Percentiles rank a stretch among this genome's conserved stretches.
These are phyloP conservation scores for Clitoria ternatea DNA, from an alignment of 306 rosid species.

Conservation along the genomic window DNA sequence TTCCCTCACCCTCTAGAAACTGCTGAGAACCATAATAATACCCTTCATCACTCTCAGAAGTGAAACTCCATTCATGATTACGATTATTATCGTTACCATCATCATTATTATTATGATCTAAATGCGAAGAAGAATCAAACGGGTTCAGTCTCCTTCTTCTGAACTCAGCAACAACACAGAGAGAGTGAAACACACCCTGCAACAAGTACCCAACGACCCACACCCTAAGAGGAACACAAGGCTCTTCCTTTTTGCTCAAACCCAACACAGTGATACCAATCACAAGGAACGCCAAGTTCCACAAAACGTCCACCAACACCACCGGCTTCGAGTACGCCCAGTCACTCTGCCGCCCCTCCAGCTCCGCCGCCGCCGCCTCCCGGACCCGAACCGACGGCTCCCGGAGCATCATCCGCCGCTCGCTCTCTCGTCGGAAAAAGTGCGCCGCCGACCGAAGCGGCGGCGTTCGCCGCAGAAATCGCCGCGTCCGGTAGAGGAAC, in stretches of 20 bases:
- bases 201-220: constrained; percentile 72
- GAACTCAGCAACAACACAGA: constrained; percentile 51
- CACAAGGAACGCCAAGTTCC: constrained; percentile 60
- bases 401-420: constrained; percentile 70
- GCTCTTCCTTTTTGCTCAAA: constrained; percentile 53
- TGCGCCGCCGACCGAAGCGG: constrained; percentile 50
- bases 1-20: constrained; percentile 29
- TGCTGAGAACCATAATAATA: constrained; percentile 37
- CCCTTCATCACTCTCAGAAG: constrained; percentile 51
- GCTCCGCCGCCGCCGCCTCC: constrained; percentile 79
- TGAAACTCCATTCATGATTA: constrained; percentile 46
- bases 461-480: constrained; percentile 40
- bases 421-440: constrained; percentile 61
- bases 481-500: constrained; percentile 54
- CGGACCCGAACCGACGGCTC: constrained; percentile 72
- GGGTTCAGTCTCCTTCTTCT: constrained; percentile 46
- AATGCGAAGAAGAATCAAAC: no score
- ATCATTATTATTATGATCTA: no score
- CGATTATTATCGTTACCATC: no score
- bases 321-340: constrained; percentile 73
- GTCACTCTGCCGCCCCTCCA: constrained; percentile 74
- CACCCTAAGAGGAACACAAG: constrained; percentile 64
- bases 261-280: constrained; percentile 45
- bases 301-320: constrained; percentile 54
- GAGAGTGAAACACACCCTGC: constrained; percentile 53